Base-by-base conservation (phyloP, 2,329 filamentous ascomycete species). In the Westerdykella sp. region DNA sequence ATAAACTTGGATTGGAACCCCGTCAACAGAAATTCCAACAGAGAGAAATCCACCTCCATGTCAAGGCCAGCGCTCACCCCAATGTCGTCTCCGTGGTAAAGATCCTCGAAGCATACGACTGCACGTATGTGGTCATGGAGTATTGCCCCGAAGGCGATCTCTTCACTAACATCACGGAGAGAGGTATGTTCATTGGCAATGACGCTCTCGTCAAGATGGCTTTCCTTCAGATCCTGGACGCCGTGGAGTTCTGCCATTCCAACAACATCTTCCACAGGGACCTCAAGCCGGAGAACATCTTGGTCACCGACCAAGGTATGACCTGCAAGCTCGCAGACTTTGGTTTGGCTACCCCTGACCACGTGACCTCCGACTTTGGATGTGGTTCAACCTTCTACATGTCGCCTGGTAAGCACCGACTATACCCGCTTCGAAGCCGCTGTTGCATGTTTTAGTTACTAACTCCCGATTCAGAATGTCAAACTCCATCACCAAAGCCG, bases 301-400 rank as follows among this genome's bases (percentile, higher is more conserved):
- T 98, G 63, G 91, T 98, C 44, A 85, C 86, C 58, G 85, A 95
- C 72, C 76, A 83, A 51, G 91, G 91, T 53, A 81, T 84, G 71
- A 93, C 88, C 30, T 87, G 95, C 63, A 95, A 97, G 73, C 79
- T 98, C 53, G 93, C 91, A 54, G 93, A 98, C 70, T 98, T 98
- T 76, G 93, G 93, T 65, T 80, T 98, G 43, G 93, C 93, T 46
- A 97, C 89, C 18, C 83, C 81, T 45, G 87, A 91, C 53, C 77
- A 81, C 53, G 76, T 84, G 55, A 95, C 91, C 51, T 85, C 89
- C 57, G 93, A 98, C 68, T 96, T 95, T 69, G 93, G 93, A 61
- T 98, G 93, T 67, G 93, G 93, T 51, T 97, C 93, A 25, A 97
- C 91, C 12, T 97, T 97, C 63, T 98, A 98, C 73, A 98, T 97